These are phyloP conservation scores for Desmodesmus armatus DNA, from an alignment of 139 green algal genomes.

Conservation along the genomic window DNA sequence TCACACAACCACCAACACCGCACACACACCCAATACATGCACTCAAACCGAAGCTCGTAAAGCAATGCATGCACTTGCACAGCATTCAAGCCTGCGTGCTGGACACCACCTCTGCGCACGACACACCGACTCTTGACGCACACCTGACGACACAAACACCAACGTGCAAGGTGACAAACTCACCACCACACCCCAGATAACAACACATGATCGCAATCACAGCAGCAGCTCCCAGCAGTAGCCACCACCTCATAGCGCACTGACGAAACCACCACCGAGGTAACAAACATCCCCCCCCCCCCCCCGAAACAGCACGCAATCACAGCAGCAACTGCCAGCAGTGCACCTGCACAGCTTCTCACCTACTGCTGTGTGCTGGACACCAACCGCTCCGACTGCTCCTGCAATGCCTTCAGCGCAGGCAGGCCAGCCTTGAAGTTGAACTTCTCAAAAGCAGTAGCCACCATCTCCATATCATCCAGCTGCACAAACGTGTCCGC, in stretches of 20 bases:
- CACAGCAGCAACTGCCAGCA: not conserved
- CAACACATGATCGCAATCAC: too few species aligned
- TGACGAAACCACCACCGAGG: not conserved
- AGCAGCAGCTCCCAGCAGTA: not conserved
- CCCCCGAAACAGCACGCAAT: not conserved
- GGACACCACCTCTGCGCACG: not conserved
- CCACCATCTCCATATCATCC: slow-evolving; percentile 24
- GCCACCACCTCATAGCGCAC: not conserved
- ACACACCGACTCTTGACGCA: not conserved
- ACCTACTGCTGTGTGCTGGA: not conserved
- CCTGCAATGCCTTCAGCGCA: slow-evolving; percentile 29
- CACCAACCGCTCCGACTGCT: slow-evolving; percentile 10
- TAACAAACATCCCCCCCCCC: too few species aligned
- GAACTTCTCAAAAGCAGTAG: slow-evolving; percentile 30
- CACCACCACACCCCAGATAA: slow-evolving; percentile 5
- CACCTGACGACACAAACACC: not conserved
- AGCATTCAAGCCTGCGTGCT: not conserved
- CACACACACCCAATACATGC: too few species aligned
- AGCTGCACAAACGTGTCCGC: slow-evolving; percentile 6
- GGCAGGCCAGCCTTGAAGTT: slow-evolving; percentile 15
- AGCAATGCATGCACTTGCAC: not conserved
- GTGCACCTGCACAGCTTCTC: not conserved
- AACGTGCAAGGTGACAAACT: not conserved
- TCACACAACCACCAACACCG: too few species aligned
- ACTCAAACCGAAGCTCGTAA: too few species aligned